A percentile compares a stretch with the other conserved stretches of the same genome.
Evolutionary conservation across 73 alveolate genomes (phyloP).

Genomic region (Blepharisma stoltei): DNA sequence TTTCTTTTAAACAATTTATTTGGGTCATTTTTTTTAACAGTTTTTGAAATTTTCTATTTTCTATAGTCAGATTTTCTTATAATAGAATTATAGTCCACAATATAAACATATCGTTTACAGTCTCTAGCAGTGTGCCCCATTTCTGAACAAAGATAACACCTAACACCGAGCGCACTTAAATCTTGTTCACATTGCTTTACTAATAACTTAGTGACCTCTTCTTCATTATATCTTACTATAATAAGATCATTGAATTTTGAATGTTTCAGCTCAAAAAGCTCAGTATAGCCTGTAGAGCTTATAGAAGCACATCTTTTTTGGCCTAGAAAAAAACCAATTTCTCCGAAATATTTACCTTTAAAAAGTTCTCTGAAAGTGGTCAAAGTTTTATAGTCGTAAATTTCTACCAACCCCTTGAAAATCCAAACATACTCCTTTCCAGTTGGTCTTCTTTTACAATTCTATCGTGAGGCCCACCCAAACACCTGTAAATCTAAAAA

Average conservation of each 20-base stretch:
- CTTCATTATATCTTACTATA: not conserved
- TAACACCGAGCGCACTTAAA: not conserved
- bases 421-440: not conserved
- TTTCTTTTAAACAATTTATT: too few species aligned
- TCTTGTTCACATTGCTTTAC: not conserved
- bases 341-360: not conserved
- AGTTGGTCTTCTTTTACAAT: not conserved
- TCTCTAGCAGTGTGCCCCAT: constrained; percentile 8
- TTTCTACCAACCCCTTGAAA: not conserved
- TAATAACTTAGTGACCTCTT: not conserved
- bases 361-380: not conserved
- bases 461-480: not conserved
- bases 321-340: constrained; percentile 21
- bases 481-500: constrained; percentile 27
- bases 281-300: not conserved
- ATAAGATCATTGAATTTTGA: not conserved
- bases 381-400: not conserved
- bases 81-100: too few species aligned
- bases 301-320: constrained; percentile 7
- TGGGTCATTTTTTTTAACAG: too few species aligned
- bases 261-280: not conserved
- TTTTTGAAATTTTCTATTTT: too few species aligned
- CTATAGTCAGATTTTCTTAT: too few species aligned
- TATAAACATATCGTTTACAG: not conserved
- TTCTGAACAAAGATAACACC: not conserved